A percentile compares a stretch with the other conserved stretches of the same genome.
phyloP scores from a whole-genome alignment of 495 filamentous ascomycete genomes.

The Margaritispora aquatica region DNA sequence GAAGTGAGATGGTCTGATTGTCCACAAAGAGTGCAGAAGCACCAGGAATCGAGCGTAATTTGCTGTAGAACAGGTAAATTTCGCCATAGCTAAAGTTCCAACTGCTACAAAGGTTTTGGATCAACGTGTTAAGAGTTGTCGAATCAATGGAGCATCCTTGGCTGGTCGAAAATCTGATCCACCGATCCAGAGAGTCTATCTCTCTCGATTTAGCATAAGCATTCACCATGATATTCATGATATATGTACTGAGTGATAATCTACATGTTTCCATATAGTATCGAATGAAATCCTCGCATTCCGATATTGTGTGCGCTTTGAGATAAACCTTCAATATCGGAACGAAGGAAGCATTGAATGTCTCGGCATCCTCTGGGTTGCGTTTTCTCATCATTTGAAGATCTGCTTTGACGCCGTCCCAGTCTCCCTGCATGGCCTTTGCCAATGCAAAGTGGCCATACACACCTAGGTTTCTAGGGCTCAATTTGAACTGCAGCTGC shows the following conservation, averaged over 20 bases:
- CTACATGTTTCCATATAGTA: conserved; percentile 28
- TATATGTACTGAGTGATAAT: conserved; percentile 29
- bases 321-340: conserved; percentile 38
- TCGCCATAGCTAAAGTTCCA: conserved; percentile 35
- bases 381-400: conserved; percentile 30
- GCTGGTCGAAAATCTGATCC: conserved; percentile 15
- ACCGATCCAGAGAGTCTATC: conserved; percentile 25
- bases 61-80: conserved; percentile 30
- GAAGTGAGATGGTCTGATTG: conserved; percentile 27
- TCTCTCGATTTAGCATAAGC: conserved; percentile 37
- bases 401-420: conserved; percentile 32
- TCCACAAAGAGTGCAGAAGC: conserved; percentile 18
- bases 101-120: conserved; percentile 28
- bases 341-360: conserved; percentile 30
- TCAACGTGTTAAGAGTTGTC: conserved; percentile 34
- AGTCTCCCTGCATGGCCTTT: conserved; percentile 37
- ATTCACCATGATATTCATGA: conserved; percentile 40
- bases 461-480: conserved; percentile 6
- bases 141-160: conserved; percentile 31
- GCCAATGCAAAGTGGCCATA: conserved; percentile 32
- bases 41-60: conserved; percentile 26
- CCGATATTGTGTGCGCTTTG: conserved; percentile 30
- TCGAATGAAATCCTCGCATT: conserved; percentile 37
- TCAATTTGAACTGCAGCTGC: not conserved
- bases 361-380: not conserved